Conservation (phyloP, 1,284 basidiomycete species). For the Irpex lacteus region DNA sequence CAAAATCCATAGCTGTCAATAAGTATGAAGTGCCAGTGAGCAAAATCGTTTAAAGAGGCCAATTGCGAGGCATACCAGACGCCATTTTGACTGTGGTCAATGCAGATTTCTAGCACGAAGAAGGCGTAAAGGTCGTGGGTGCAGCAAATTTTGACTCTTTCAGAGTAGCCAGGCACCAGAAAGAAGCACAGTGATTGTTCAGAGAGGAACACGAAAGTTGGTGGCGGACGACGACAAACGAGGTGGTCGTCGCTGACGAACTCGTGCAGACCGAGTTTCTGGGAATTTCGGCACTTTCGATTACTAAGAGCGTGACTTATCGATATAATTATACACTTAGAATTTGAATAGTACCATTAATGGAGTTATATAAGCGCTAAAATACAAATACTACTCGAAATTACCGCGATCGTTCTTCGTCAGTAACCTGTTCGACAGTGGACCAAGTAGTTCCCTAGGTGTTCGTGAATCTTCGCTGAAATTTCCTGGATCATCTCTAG, state of each 20-base stretch:
- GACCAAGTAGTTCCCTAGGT: neutral
- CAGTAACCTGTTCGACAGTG: neutral
- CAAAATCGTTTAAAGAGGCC: neutral
- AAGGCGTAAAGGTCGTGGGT: neutral
- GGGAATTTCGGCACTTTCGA: neutral
- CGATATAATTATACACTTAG: neutral
- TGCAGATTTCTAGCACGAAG: neutral
- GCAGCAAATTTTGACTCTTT: no score
- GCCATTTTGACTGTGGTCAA: constrained; percentile 8
- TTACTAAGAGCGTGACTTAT: neutral
- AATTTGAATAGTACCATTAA: neutral
- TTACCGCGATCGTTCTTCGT: neutral
- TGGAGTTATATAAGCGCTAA: neutral
- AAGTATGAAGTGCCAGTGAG: neutral
- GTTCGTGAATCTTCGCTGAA: neutral
- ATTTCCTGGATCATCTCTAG: neutral
- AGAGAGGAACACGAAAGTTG: neutral
- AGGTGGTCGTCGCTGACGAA: constrained; percentile 17
- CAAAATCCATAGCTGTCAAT: constrained; percentile 20
- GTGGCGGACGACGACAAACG: constrained; percentile 6
- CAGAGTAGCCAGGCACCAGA: neutral
- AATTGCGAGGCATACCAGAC: constrained; percentile 6
- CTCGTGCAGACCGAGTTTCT: neutral
- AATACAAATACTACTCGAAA: neutral
- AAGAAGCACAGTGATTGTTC: neutral